Evolutionary conservation across 2,329 filamentous ascomycete species (phyloP), one percentile per base, ranked within the genome.

Genomic region (Colletotrichum liriopes): DNA sequence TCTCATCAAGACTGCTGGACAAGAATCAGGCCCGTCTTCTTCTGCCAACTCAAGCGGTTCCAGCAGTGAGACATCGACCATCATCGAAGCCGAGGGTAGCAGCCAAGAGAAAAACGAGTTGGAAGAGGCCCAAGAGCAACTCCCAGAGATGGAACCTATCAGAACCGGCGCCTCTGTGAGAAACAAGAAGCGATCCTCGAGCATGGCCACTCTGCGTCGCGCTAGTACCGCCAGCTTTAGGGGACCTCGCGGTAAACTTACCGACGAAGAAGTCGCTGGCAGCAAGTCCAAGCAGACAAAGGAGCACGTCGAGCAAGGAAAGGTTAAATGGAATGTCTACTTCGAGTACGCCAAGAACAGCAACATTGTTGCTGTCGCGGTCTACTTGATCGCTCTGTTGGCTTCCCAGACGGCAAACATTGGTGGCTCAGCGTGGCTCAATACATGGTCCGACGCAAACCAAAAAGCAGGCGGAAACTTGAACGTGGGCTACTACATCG

Each of bases 281-380:
- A 86, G 92, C 78, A 96, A 94, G 84, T 95, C 93, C 55, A 94
- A 92, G 79, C 95, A 98, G 82, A 88, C 87, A 68, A 97, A 98
- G 83, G 96, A 99, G 81, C 93, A 93, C 76, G 89, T 91, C 2
- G 95, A 99, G 81, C 95, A 99, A 84, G 96, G 96, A 78, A 98
- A 98, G 81, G 96, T 99, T 77, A 98, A 98, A 82, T 98, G 96
- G 95, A 89, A 92, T 75, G 96, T 99, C 37, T 99, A 99, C 79
- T 86, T 87, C 23, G 95, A 98, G 83, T 99, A 99, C 78, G 97
- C 96, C 68, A 98, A 94, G 84, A 94, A 94, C 71, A 98, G 94
- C 86, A 98, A 98, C 81, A 83, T 98, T 20, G 85, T 90, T 68
- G 97, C 96, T 16, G 96, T 99, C 11, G 82, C 83, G 20, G 86